Percentiles rank a stretch among this genome's conserved stretches.
phyloP scores from a whole-genome alignment of 1,139 yeast genomes.

The Kluyveromyces marxianus region DNA sequence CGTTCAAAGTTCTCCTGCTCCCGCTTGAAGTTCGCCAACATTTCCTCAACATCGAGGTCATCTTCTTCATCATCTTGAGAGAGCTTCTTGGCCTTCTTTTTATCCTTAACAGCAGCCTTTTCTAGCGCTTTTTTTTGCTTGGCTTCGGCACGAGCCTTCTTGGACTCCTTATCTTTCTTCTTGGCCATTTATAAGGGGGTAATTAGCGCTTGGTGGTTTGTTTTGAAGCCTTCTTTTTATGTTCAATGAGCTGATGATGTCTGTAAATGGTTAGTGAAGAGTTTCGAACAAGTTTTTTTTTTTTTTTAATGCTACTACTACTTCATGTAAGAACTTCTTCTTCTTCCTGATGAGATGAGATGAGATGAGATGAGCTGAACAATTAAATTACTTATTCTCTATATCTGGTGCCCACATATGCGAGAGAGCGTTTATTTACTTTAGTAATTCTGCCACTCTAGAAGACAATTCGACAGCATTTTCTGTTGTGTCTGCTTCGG shows the following conservation, averaged over 20 bases:
- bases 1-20: slow-evolving; percentile 77
- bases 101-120: slow-evolving; percentile 67
- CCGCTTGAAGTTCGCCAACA: slow-evolving; percentile 67
- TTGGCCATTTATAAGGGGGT: slow-evolving; percentile 53
- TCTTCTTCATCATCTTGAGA: slow-evolving; percentile 86
- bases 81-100: slow-evolving; percentile 66
- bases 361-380: too few species aligned
- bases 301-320: too few species aligned
- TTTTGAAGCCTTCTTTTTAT: not conserved
- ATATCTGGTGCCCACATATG: not conserved
- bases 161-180: slow-evolving; percentile 84
- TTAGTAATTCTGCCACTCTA: slow-evolving; percentile 42
- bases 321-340: too few species aligned
- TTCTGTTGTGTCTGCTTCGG: slow-evolving; percentile 63
- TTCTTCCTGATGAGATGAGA: too few species aligned
- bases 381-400: too few species aligned
- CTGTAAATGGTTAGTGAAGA: too few species aligned
- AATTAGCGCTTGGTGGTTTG: not conserved
- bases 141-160: slow-evolving; percentile 81
- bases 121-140: slow-evolving; percentile 69
- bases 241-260: not conserved
- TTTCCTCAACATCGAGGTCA: slow-evolving; percentile 80
- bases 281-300: too few species aligned
- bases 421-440: slow-evolving; percentile 6
- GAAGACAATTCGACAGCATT: slow-evolving; percentile 50